Evolutionary conservation across 2,329 filamentous ascomycete genomes (phyloP), one percentile per base, ranked within the genome.

Genomic region (Apiospora malaysiana): DNA sequence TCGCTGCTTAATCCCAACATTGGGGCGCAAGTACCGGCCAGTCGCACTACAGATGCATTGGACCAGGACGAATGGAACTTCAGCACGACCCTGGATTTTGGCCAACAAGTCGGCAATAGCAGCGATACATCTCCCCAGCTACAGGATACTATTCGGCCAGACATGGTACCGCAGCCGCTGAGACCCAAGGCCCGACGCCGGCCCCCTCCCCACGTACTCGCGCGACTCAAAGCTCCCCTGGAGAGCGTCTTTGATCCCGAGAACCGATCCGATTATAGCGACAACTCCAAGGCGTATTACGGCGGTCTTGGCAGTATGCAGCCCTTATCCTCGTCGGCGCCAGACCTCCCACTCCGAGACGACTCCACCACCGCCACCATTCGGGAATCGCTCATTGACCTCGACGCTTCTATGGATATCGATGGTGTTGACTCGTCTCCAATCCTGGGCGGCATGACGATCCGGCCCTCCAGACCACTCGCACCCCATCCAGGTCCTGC

Each of bases 161-260:
- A 86, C 16, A 85, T 87, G 4, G 84, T 84, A 21, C 51, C 51
- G 2, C 51, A 84, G n/a, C 85, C 86, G 9, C 82, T 83, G 23
- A 88, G 88, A 76, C 81, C 81, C 18, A 89, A 89, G 75, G 79
- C 18, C 27, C 81, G 87, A 16, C 85, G 89, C 27, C 83, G 87
- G 68, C 86, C 88, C 23, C 89, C 89, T 0, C 89, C 89, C 2
- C 87, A 90, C 65, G 85, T 86, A 40, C 81, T 91, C 5, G 86
- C 88, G 1, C 86, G 87, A 0, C 81, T 89, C 72, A 88, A 86
- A 73, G 88, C 84, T 9, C 90, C 90, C 0, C 79, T 92, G 2
- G 89, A 91, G 73, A 91, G 90, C 73, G 82, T 92, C 0, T 92
- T 92, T 76, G 90, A 92, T 71, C 89, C 89, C 7, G 89, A 91